Percentiles rank a stretch among this genome's conserved stretches.
Conservation (phyloP, 2,329 filamentous ascomycete genomes). For the Trichoderma citrinoviride region DNA sequence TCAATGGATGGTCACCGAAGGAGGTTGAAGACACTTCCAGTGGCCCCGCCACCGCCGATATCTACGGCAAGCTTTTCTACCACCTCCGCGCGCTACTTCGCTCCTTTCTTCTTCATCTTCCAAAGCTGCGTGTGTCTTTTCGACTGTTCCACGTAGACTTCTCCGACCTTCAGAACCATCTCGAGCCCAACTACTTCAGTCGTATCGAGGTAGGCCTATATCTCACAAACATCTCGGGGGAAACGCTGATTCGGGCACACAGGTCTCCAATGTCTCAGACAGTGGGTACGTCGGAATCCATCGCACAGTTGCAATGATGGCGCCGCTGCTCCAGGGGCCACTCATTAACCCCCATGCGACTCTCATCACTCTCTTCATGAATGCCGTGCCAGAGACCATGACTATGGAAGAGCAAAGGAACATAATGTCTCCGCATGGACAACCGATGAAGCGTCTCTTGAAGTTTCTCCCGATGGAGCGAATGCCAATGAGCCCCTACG, state of each 20-base stretch:
- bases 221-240: too few relatives aligned
- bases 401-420: neutral
- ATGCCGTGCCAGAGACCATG: neutral
- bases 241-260: neutral
- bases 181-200: neutral
- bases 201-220: conserved; percentile 1
- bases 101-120: neutral
- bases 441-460: neutral
- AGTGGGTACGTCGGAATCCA: neutral
- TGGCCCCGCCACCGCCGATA: neutral
- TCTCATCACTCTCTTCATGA: conserved; percentile 10
- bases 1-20: neutral
- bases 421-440: neutral
- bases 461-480: neutral
- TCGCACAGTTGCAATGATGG: neutral
- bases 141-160: neutral
- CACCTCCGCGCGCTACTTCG: neutral
- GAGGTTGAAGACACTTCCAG: neutral
- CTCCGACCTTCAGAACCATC: neutral
- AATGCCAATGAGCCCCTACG: neutral
- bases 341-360: neutral
- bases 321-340: neutral
- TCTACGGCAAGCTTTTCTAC: conserved; percentile 11
- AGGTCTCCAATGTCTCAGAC: conserved; percentile 12
- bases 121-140: neutral